A percentile compares a stretch with the other conserved stretches of the same genome.
Conservation (phyloP, 208 protist genomes). For the Crithidia thermophila region DNA sequence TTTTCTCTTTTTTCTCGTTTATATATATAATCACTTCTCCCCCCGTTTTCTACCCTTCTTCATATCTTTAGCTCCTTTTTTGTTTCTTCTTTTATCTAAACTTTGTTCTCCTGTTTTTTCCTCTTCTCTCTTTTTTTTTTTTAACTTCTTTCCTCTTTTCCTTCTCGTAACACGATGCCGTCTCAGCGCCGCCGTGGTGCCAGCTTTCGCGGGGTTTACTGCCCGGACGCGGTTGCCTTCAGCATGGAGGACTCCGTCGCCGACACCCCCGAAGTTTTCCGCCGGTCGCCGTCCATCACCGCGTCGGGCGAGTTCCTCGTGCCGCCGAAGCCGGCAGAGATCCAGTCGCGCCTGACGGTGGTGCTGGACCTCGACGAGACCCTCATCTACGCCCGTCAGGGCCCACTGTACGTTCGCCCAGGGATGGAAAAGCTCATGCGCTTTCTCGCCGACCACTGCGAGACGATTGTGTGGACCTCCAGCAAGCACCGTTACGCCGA, state of each 20-base stretch:
- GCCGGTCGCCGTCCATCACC: constrained; percentile 42
- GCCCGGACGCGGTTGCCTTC: constrained; percentile 17
- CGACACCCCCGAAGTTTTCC: constrained; percentile 29
- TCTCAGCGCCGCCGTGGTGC: constrained; percentile 53
- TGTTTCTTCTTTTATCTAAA: neutral
- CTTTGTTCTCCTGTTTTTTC: neutral
- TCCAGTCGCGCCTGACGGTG: constrained; percentile 73
- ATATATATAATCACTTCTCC: too few relatives aligned
- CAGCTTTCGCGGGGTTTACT: constrained; percentile 52
- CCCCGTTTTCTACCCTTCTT: neutral
- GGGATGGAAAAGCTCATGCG: constrained; percentile 76
- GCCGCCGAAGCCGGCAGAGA: constrained; percentile 51
- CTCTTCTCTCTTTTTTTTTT: neutral
- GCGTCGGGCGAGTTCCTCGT: constrained; percentile 44
- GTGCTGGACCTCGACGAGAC: constrained; percentile 94
- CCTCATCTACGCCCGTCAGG: constrained; percentile 86
- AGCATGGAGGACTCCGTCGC: constrained; percentile 18
- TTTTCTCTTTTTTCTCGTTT: neutral
- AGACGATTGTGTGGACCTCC: constrained; percentile 90
- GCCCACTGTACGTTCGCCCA: constrained; percentile 89
- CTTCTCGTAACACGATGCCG: constrained; percentile 12
- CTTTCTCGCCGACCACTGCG: constrained; percentile 77
- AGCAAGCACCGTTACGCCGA: constrained; percentile 85
- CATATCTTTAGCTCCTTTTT: neutral
- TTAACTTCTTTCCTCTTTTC: constrained; percentile 7